Base-by-base conservation (phyloP, 371 early-diverging fungal genomes). In the Nematocida parisii region DNA sequence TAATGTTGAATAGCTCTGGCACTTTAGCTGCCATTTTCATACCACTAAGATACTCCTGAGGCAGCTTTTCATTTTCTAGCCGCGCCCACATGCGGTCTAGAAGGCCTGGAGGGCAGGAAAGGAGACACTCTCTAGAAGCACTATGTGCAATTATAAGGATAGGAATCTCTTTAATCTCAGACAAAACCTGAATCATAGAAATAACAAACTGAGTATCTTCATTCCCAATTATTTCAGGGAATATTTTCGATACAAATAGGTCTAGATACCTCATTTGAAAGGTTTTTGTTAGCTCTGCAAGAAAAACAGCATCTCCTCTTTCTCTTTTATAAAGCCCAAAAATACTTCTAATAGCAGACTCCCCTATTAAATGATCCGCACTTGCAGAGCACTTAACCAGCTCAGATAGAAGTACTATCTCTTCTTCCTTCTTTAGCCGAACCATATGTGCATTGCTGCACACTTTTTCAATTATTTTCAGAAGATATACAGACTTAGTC, bases 231-330 rank as follows among this genome's bases (percentile, higher is more conserved):
- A 64, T 44, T 3, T 33, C 44, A 9, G 64, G 64, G 45, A 64
- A 64, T 39, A 64, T 45, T 44, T 64, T 64, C 22, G 64, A 64
- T 39, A 64, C 44, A 44, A 64, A 64, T 15, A 64, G 45, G 2
- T 64, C 64, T 42, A 64, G 39, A 27, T 64, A 64, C 22, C 64
- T 13, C 42, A 64, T 64, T 27, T 64, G 64, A 42, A 64, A 64
- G 11, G 44, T 11, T 44, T 64, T 44, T 45, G 45, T 40, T 45
- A 64, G 13, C 1, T 40, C 44, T 18, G 64, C 27, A 27, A 64
- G 64, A 64, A 42, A 64, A 15, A 44, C 11, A 0, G 27, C 42
- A 11, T 42, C 22, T 20, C 45, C 27, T 40, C 42, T 64, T 42
- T 64, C 22, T 22, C 64, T 58, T 4, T 58, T 64, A 27, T 64